A percentile compares a stretch with the other conserved stretches of the same genome.
Conservation (phyloP, 1,139 yeast species). For the Sugiyamaella sp. region DNA sequence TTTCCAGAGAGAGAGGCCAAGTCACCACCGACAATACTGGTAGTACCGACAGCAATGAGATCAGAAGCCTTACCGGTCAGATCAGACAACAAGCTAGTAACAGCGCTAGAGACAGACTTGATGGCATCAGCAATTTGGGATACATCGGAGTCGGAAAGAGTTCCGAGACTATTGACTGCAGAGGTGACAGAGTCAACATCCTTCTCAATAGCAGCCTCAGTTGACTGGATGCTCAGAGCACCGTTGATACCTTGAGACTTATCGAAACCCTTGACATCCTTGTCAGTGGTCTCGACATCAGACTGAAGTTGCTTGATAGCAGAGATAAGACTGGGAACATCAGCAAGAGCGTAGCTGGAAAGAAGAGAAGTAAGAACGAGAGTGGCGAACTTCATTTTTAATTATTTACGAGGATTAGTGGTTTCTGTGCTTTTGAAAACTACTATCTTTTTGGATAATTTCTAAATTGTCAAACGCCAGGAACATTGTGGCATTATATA, state of each 20-base stretch:
- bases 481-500: no score
- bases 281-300: conserved; percentile 23
- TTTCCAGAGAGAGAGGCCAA: conserved; percentile 18
- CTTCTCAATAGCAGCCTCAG: conserved; percentile 18
- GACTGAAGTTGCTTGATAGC: conserved; percentile 21
- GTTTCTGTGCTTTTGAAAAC: not conserved
- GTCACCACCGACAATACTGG: conserved; percentile 31
- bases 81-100: conserved; percentile 26
- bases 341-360: conserved; percentile 15
- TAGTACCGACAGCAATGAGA: conserved; percentile 29
- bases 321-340: conserved; percentile 18
- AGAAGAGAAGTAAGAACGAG: conserved; percentile 14
- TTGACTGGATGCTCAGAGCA: conserved; percentile 30
- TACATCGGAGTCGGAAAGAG: conserved; percentile 19
- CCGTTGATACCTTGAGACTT: conserved; percentile 29
- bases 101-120: conserved; percentile 19
- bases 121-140: conserved; percentile 19
- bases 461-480: no score
- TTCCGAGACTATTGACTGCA: conserved; percentile 17
- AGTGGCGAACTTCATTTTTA: conserved; percentile 16
- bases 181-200: conserved; percentile 23
- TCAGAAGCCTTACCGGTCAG: conserved; percentile 31
- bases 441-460: not conserved
- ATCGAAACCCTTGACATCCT: conserved; percentile 21
- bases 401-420: not conserved